These are phyloP conservation scores for Hymenoscyphus salicellus DNA, from an alignment of 2,329 filamentous ascomycete genomes.

Conservation along the genomic window DNA sequence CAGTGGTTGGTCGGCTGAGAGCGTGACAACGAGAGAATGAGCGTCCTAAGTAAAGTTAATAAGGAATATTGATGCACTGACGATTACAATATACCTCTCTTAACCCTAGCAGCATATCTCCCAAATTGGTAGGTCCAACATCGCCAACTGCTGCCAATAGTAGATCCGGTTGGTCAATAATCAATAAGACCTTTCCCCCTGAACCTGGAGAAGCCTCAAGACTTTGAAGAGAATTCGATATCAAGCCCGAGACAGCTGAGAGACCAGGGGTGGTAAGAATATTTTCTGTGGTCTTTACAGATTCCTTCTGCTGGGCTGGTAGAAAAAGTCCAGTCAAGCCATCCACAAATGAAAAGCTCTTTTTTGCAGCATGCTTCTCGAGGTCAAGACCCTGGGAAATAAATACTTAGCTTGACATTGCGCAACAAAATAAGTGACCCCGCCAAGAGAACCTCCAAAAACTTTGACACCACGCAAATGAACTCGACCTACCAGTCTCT, in stretches of 20 bases:
- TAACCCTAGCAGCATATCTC: conserved; percentile 55
- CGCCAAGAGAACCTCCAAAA: conserved; percentile 1
- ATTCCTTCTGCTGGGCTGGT: conserved; percentile 14
- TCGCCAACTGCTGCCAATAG: conserved; percentile 58
- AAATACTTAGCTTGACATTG: conserved; percentile 7
- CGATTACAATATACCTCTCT: conserved; percentile 54
- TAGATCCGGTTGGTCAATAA: conserved; percentile 65
- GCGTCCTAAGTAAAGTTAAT: conserved; percentile 47
- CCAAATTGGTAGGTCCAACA: conserved; percentile 46
- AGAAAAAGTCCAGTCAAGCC: conserved; percentile 43
- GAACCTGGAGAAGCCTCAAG: conserved; percentile 14
- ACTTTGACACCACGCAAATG: conserved; percentile 7
- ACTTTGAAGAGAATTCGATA: conserved; percentile 23
- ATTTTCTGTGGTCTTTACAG: conserved; percentile 12
- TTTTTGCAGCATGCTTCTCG: conserved; percentile 53
- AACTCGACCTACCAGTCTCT: conserved; percentile 56
- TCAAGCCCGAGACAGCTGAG: conserved; percentile 19
- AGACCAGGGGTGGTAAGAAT: conserved; percentile 21
- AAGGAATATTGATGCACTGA: not conserved
- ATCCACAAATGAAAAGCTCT: conserved; percentile 71
- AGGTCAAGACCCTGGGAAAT: conserved; percentile 66
- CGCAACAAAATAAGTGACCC: not conserved
- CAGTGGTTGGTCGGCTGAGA: conserved; percentile 72
- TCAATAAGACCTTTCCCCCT: conserved; percentile 49
- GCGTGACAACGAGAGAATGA: conserved; percentile 63